phyloP scores from a whole-genome alignment of 1,284 basidiomycete species.

The Jaminaea rosea region DNA sequence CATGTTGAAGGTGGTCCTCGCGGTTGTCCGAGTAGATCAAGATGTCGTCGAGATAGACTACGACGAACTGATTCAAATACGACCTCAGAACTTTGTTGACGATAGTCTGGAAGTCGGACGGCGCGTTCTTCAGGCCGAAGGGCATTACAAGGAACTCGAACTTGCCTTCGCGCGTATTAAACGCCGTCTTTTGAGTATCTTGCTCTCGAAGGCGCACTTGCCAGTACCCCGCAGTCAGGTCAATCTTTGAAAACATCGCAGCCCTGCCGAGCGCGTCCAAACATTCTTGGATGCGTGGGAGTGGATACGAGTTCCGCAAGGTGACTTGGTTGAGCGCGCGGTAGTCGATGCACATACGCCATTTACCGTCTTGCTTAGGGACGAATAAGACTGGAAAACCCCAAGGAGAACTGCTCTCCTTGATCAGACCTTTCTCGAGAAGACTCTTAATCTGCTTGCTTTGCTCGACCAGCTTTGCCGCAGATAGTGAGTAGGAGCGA shows the following conservation, averaged over 20 bases:
- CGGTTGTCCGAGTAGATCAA: constrained; percentile 1
- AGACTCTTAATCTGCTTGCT: no score
- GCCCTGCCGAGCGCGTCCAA: background rate
- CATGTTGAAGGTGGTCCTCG: constrained; percentile 1
- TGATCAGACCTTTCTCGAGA: no score
- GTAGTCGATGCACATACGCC: background rate
- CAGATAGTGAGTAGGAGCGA: no score
- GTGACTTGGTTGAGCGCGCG: background rate
- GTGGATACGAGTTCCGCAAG: background rate
- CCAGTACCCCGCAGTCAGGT: background rate
- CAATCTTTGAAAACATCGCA: background rate
- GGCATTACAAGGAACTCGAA: constrained; percentile 7
- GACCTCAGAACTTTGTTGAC: constrained; percentile 10
- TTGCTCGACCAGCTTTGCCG: no score
- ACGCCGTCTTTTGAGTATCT: constrained; percentile 1
- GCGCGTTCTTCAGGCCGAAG: constrained; percentile 13
- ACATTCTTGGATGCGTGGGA: constrained; percentile 1
- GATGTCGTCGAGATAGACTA: constrained; percentile 9
- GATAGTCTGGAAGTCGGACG: constrained; percentile 11
- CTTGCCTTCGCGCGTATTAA: background rate
- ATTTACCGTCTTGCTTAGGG: background rate
- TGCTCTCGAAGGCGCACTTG: background rate
- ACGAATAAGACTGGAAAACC: no score
- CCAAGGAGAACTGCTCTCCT: no score
- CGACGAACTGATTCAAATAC: background rate